Evolutionary conservation across 2,329 filamentous ascomycete species (phyloP).

Genomic region (Gnomoniopsis sp.): DNA sequence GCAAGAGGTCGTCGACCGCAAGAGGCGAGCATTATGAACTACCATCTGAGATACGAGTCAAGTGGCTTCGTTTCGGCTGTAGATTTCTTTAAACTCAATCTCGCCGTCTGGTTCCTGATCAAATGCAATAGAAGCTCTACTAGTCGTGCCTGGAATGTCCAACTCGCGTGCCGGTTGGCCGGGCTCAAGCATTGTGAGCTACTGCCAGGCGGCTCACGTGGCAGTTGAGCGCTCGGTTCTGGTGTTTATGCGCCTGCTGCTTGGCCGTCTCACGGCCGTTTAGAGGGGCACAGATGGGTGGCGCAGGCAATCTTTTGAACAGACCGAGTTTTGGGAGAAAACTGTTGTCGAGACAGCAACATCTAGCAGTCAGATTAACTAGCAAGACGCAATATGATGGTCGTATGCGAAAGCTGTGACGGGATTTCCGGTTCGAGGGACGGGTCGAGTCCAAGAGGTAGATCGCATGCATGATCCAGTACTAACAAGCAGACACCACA

Average conservation of each 20-base stretch:
- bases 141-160: too few species aligned
- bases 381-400: slow-evolving; percentile 1
- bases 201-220: too few species aligned
- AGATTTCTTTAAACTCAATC: not conserved
- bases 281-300: not conserved
- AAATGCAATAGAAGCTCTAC: too few species aligned
- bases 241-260: not conserved
- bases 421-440: not conserved
- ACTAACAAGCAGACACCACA: not conserved
- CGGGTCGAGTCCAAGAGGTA: not conserved
- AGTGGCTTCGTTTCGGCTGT: not conserved
- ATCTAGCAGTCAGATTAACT: not conserved
- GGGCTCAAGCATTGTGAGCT: too few species aligned
- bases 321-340: too few species aligned
- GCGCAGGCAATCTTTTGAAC: not conserved
- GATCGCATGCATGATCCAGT: not conserved
- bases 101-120: too few species aligned
- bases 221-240: not conserved
- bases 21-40: not conserved
- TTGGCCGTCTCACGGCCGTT: not conserved
- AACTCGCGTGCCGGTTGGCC: too few species aligned
- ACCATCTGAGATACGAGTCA: not conserved
- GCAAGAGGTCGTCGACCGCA: not conserved
- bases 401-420: slow-evolving; percentile 1
- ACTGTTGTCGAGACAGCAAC: not conserved